Conservation (phyloP, 495 filamentous ascomycete species). For the Tuber umbilicatum region DNA sequence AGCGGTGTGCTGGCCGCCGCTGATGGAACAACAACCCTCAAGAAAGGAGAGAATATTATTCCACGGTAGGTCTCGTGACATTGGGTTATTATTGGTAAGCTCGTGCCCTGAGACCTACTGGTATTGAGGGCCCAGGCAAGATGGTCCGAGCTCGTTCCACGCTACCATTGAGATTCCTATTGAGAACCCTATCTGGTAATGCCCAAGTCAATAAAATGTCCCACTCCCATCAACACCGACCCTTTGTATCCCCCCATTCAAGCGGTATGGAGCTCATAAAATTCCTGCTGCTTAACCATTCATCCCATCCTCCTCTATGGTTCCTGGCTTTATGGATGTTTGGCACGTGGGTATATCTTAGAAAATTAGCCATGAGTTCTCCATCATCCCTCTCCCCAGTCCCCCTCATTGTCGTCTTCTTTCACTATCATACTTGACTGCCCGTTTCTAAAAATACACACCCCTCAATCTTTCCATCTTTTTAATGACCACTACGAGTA, state of each 20-base stretch:
- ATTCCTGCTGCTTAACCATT: neutral
- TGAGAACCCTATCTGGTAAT: conserved; percentile 28
- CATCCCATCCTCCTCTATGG: neutral
- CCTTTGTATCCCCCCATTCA: neutral
- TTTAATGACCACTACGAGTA: conserved; percentile 11
- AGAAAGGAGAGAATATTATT: neutral
- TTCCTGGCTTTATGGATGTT: conserved; percentile 1
- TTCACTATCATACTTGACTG: neutral
- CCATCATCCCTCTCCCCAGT: neutral
- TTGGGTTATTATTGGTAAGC: neutral
- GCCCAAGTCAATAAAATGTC: neutral
- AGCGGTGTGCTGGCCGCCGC: neutral
- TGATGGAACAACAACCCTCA: neutral
- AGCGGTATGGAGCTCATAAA: neutral
- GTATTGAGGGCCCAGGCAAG: neutral
- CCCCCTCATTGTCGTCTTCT: neutral
- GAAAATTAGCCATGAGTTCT: conserved; percentile 2
- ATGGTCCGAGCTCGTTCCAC: conserved; percentile 2
- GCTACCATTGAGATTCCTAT: conserved; percentile 16
- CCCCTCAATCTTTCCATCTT: neutral
- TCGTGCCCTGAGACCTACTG: neutral
- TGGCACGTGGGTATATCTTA: conserved; percentile 7
- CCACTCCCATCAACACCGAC: neutral
- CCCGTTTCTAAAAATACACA: neutral
- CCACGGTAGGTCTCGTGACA: neutral